Evolutionary conservation across 1,284 basidiomycete species (phyloP).

Genomic region (Pseudozyma pruni): DNA sequence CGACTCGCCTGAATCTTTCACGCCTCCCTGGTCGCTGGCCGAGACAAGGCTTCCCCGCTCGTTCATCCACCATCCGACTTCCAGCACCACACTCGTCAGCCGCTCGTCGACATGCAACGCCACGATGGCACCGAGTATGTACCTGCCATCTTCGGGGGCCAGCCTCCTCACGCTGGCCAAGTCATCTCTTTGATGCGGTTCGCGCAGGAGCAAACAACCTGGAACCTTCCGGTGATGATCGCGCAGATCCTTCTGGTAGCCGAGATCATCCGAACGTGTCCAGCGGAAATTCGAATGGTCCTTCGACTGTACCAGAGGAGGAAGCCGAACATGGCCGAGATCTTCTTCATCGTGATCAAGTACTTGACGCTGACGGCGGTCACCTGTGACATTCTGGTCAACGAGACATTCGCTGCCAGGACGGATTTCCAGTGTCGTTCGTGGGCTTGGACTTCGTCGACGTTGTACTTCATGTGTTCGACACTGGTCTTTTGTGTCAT

Average conservation of each 20-base stretch:
- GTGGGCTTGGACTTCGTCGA: conserved; percentile 40
- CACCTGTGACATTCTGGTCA: conserved; percentile 26
- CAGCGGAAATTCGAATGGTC: conserved; percentile 35
- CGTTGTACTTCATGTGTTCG: conserved; percentile 40
- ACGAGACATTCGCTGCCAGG: conserved; percentile 26
- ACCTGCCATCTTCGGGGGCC: conserved; percentile 14
- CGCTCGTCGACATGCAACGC: conserved; percentile 23
- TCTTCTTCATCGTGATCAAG: conserved; percentile 49
- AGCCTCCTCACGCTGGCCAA: conserved; percentile 17
- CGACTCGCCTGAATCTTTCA: too few relatives aligned
- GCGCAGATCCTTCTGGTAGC: conserved; percentile 33
- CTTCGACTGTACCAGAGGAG: conserved; percentile 15
- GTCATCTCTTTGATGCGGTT: conserved; percentile 31
- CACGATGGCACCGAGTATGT: conserved; percentile 39
- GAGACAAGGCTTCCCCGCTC: not conserved
- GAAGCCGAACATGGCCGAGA: conserved; percentile 49
- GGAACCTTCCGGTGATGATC: conserved; percentile 37
- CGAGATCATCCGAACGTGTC: conserved; percentile 40
- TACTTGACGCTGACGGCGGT: conserved; percentile 32
- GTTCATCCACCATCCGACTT: not conserved
- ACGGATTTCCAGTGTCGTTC: conserved; percentile 16
- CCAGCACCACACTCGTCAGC: not conserved
- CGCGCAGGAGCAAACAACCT: conserved; percentile 19
- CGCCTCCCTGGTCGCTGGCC: not conserved
- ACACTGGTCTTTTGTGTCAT: conserved; percentile 34